phyloP scores from a whole-genome alignment of 2,329 filamentous ascomycete genomes.

The Cladobotryum protrusum region DNA sequence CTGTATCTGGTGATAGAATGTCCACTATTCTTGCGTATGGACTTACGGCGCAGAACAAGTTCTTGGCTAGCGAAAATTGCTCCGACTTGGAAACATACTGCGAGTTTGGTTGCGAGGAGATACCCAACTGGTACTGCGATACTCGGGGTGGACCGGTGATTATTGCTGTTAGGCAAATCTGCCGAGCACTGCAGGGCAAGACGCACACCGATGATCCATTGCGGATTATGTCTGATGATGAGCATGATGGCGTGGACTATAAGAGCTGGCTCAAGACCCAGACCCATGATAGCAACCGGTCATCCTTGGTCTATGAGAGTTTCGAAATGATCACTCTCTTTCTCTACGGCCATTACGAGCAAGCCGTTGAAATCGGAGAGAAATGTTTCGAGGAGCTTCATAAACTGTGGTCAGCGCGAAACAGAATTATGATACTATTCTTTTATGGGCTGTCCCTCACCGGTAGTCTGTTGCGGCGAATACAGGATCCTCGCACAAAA shows the following conservation, averaged over 20 bases:
- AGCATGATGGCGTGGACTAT: constrained; percentile 54
- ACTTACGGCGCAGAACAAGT: constrained; percentile 57
- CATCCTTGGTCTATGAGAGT: constrained; percentile 62
- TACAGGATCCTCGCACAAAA: constrained; percentile 40
- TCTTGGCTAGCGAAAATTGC: constrained; percentile 64
- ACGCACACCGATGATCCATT: constrained; percentile 47
- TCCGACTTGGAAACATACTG: constrained; percentile 65
- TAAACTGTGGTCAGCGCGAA: constrained; percentile 54
- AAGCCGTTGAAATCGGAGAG: constrained; percentile 51
- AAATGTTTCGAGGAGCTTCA: constrained; percentile 40
- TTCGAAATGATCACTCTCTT: constrained; percentile 58
- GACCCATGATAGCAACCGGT: constrained; percentile 54
- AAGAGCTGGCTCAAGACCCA: constrained; percentile 51
- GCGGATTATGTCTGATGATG: constrained; percentile 60
- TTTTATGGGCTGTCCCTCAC: constrained; percentile 55
- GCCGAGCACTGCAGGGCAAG: constrained; percentile 68
- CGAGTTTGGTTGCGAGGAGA: constrained; percentile 65
- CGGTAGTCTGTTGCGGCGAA: constrained; percentile 43
- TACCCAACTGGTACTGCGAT: constrained; percentile 65
- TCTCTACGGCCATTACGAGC: constrained; percentile 56
- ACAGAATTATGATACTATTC: constrained; percentile 50
- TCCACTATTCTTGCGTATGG: constrained; percentile 67
- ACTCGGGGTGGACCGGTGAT: constrained; percentile 65
- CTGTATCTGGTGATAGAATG: constrained; percentile 62
- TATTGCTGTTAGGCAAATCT: constrained; percentile 58